Conservation (phyloP, 2,329 filamentous ascomycete species). For the Xylaria sp. region DNA sequence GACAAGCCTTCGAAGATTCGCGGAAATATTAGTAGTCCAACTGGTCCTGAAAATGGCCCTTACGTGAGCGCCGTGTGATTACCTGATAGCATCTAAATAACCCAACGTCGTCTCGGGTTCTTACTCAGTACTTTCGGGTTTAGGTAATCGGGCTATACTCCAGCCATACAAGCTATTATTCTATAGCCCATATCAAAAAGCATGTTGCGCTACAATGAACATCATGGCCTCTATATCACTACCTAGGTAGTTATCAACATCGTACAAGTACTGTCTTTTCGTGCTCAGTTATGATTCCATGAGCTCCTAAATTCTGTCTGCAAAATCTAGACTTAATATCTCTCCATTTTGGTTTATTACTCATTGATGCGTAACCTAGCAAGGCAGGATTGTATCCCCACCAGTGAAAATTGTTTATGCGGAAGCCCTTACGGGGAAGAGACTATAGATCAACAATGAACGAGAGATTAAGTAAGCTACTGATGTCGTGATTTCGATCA, state of each 20-base stretch:
- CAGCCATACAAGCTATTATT: neutral
- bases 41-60: slow-evolving; percentile 4
- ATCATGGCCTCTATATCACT: neutral
- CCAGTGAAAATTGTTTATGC: no score
- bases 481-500: neutral
- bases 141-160: neutral
- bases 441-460: neutral
- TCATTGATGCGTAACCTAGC: neutral
- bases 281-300: neutral
- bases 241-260: neutral
- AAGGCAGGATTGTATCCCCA: neutral
- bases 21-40: neutral
- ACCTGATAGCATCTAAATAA: neutral
- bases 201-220: neutral
- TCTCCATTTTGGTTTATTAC: neutral
- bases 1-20: slow-evolving; percentile 10
- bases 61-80: slow-evolving; percentile 27
- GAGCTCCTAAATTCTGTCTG: neutral
- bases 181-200: neutral
- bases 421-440: neutral
- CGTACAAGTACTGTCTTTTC: neutral
- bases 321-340: neutral
- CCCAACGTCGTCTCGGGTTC: neutral
- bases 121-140: neutral
- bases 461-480: neutral